Percentiles rank a stretch among this genome's conserved stretches.
These are phyloP conservation scores for Nemania diffusa DNA, from an alignment of 2,329 filamentous ascomycete genomes.

Conservation along the genomic window DNA sequence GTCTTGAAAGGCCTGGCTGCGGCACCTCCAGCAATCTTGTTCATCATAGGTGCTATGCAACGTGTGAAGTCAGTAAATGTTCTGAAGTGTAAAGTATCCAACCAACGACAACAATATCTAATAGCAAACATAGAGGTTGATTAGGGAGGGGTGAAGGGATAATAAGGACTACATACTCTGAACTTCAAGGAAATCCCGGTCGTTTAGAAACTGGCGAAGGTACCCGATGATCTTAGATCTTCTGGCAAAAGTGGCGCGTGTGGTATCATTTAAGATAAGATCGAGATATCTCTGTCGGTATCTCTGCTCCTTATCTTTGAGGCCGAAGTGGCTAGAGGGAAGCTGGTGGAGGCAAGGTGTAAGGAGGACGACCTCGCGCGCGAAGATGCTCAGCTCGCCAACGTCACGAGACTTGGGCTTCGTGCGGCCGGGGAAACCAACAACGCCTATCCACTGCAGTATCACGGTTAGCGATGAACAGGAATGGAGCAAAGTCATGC, in stretches of 20 bases:
- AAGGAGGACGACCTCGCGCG: slow-evolving; percentile 83
- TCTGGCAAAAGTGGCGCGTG: slow-evolving; percentile 84
- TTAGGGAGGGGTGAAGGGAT: neutral
- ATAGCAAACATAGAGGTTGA: neutral
- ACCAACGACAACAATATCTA: neutral
- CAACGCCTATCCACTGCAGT: slow-evolving; percentile 77
- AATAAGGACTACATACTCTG: neutral
- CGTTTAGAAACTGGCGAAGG: slow-evolving; percentile 88
- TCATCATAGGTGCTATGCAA: slow-evolving; percentile 82
- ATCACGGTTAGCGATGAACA: neutral
- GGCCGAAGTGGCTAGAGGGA: slow-evolving; percentile 90
- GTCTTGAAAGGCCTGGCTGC: slow-evolving; percentile 96
- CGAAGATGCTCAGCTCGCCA: slow-evolving; percentile 94
- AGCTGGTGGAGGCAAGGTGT: slow-evolving; percentile 92
- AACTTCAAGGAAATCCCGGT: slow-evolving; percentile 89
- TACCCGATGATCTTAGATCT: slow-evolving; percentile 89
- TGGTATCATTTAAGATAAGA: slow-evolving; percentile 93
- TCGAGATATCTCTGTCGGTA: slow-evolving; percentile 95
- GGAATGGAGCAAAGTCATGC: neutral
- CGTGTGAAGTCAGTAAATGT: neutral
- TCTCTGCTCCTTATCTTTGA: slow-evolving; percentile 94
- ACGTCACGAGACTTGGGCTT: slow-evolving; percentile 89
- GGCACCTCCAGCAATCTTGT: slow-evolving; percentile 92
- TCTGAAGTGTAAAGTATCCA: neutral
- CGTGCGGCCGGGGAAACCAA: slow-evolving; percentile 85